These are phyloP conservation scores for Sicyos edulis DNA, from an alignment of 306 rosid species.

Conservation along the genomic window DNA sequence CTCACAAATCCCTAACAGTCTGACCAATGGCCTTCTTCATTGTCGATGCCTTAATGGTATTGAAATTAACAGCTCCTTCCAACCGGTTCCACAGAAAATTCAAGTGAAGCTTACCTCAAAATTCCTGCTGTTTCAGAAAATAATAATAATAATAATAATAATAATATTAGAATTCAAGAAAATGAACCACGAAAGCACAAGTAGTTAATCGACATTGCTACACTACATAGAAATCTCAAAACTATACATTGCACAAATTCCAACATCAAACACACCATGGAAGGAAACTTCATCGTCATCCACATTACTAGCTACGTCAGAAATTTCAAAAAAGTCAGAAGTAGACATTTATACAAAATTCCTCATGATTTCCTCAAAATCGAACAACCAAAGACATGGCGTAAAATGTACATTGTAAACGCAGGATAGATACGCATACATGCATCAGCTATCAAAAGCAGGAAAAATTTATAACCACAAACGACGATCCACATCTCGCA, in stretches of 20 bases:
- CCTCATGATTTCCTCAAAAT: neutral
- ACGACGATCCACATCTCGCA: neutral
- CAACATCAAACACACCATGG: slow-evolving; percentile 6
- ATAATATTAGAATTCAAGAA: neutral
- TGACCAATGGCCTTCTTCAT: slow-evolving; percentile 97
- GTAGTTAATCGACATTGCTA: neutral
- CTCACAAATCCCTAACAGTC: slow-evolving; percentile 97
- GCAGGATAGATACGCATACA: neutral
- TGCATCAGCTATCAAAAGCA: neutral
- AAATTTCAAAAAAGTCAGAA: neutral
- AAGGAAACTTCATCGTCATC: neutral
- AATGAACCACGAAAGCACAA: neutral
- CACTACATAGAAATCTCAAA: neutral
- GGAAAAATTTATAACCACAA: neutral
- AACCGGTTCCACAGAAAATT: slow-evolving; percentile 9
- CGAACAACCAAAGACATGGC: neutral
- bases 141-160: no score
- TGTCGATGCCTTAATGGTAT: slow-evolving; percentile 20
- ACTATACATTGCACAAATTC: neutral
- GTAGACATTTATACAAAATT: neutral
- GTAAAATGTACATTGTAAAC: neutral
- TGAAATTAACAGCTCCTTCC: slow-evolving; percentile 20
- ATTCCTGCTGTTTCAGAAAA: neutral
- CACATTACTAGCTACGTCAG: neutral
- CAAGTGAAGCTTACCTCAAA: slow-evolving; percentile 16